Conservation (phyloP, 352 stramenopile species). For the Peronospora farinosa region DNA sequence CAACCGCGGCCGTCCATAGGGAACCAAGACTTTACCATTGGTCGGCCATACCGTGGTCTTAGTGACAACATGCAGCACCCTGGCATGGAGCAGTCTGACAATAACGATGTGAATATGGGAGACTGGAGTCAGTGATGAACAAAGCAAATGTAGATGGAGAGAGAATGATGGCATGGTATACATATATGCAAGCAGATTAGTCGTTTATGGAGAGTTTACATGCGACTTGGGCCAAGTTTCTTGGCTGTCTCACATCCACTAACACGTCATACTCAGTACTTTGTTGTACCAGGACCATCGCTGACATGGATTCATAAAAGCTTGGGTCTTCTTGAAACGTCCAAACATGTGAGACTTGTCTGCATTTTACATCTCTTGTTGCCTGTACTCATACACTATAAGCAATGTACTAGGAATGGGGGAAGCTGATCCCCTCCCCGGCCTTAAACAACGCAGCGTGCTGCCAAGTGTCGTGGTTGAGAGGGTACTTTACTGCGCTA, state of each 20-base stretch:
- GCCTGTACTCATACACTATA: constrained; percentile 31
- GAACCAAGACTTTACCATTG: constrained; percentile 48
- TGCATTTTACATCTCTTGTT: constrained; percentile 20
- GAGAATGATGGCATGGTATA: constrained; percentile 1
- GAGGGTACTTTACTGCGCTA: constrained; percentile 5
- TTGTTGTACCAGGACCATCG: not conserved
- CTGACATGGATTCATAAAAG: constrained; percentile 4
- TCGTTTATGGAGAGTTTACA: not conserved
- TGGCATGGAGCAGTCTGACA: constrained; percentile 44
- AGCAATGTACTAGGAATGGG: constrained; percentile 22
- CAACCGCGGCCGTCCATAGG: constrained; percentile 29
- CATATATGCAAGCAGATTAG: constrained; percentile 16
- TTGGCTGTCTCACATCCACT: not conserved
- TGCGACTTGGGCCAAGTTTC: not conserved
- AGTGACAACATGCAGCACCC: constrained; percentile 29
- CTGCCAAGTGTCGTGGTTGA: constrained; percentile 6
- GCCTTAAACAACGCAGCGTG: constrained; percentile 11
- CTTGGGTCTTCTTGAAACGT: constrained; percentile 1
- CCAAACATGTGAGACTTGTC: constrained; percentile 14
- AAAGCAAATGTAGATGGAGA: constrained; percentile 5
- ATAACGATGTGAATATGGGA: constrained; percentile 52
- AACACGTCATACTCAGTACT: not conserved
- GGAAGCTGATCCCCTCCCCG: not conserved
- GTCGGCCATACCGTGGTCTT: constrained; percentile 41
- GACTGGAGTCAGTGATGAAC: constrained; percentile 41